Conservation (phyloP, 2,329 filamentous ascomycete species). For the Seiridium unicorne region DNA sequence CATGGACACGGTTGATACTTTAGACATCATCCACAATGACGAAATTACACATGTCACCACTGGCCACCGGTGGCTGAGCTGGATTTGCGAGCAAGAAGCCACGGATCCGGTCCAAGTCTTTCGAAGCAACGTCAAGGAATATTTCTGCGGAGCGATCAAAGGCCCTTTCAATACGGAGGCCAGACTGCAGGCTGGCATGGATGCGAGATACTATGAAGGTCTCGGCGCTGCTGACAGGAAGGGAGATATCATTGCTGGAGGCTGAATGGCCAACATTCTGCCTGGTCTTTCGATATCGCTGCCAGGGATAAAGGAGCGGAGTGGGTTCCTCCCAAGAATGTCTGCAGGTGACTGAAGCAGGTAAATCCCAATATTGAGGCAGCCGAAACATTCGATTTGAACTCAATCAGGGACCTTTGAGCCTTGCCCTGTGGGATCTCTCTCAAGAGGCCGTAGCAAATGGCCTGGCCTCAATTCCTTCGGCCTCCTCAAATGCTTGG, state of each 20-base stretch:
- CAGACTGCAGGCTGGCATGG: slow-evolving; percentile 40
- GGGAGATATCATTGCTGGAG: slow-evolving; percentile 25
- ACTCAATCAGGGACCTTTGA: not conserved
- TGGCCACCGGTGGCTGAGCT: slow-evolving; percentile 43
- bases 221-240: slow-evolving; percentile 24
- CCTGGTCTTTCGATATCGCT: not conserved
- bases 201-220: slow-evolving; percentile 38
- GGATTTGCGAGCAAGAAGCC: slow-evolving; percentile 43
- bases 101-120: slow-evolving; percentile 44
- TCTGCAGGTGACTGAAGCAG: not conserved
- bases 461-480: too few relatives aligned
- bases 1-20: slow-evolving; percentile 35
- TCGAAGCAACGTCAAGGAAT: slow-evolving; percentile 37
- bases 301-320: too few relatives aligned
- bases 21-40: slow-evolving; percentile 45
- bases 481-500: too few relatives aligned
- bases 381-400: not conserved
- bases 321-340: not conserved
- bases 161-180: slow-evolving; percentile 44
- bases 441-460: too few relatives aligned
- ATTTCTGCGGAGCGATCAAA: slow-evolving; percentile 39
- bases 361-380: not conserved
- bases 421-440: not conserved
- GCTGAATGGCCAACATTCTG: slow-evolving; percentile 4
- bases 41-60: slow-evolving; percentile 48